Evolutionary conservation across 1,284 basidiomycete genomes (phyloP).

Genomic region (Sporisorium graminicola): DNA sequence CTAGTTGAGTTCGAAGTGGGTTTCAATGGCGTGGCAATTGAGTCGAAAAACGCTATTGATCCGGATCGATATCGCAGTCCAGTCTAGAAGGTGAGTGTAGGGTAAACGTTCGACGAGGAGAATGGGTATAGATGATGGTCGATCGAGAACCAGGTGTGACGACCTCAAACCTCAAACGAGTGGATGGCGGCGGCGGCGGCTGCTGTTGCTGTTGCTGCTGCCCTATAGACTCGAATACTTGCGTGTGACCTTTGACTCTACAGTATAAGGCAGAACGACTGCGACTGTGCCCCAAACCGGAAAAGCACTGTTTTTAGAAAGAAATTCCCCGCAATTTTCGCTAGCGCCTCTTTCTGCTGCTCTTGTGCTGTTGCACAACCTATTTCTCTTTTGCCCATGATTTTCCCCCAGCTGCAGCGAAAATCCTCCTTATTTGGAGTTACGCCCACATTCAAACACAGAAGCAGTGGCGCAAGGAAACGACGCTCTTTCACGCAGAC

Average conservation of each 20-base stretch:
- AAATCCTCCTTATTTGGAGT: not conserved
- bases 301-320: not conserved
- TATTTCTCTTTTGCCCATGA: not conserved
- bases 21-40: too few relatives aligned
- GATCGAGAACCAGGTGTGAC: not conserved
- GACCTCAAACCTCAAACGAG: not conserved
- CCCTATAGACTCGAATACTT: not conserved
- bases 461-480: not conserved
- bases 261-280: not conserved
- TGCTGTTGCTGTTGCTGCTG: not conserved
- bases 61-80: not conserved
- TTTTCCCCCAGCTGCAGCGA: conserved; percentile 17
- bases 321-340: conserved; percentile 31
- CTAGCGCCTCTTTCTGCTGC: too few relatives aligned
- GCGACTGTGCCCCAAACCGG: not conserved
- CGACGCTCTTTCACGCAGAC: conserved; percentile 7
- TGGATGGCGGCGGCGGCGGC: not conserved
- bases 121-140: conserved; percentile 2
- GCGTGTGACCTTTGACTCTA: not conserved
- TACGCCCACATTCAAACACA: conserved; percentile 15
- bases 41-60: too few relatives aligned
- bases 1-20: not conserved
- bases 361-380: not conserved
- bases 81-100: not conserved
- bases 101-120: not conserved